Base-by-base conservation (phyloP, 140 eudicot genomes). In the Anethum foeniculum region DNA sequence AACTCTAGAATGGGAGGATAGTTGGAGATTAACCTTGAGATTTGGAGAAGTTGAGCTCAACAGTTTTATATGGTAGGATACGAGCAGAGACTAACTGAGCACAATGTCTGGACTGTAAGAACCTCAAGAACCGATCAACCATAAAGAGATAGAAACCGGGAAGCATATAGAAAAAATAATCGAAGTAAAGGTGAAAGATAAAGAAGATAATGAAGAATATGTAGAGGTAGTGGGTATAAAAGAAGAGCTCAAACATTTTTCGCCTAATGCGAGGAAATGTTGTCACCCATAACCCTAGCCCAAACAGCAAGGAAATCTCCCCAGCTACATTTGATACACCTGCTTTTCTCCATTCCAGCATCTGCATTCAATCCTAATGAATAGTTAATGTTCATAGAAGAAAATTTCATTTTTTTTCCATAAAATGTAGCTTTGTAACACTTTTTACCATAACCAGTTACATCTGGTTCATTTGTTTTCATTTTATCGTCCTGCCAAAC, bases 101-200 rank as follows among this genome's bases (percentile, higher is more conserved):
- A 32, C 82, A 79, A 58, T 80, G 80, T 38, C 85, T 72, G 21
- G 92, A 88, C 78, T 88, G 90, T 34, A 88, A 81, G 87, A 86
- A 88, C 68, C 92, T 79, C 41, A 88, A 58, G 86, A 74, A 86
- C 4, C 90, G 92, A 62, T 88, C 88, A 38, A 88, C 81, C 60
- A 88, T 6, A 64, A 88, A 88, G 78, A 88, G 92, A 25, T 81
- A 88, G 65, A 88, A 86, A 9, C 92, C 90, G 16, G 90, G 90
- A 19, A 88, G 87, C 90, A 86, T 86, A 73, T 84, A 81, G 85
- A 79, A 86, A 28, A 83, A 77, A 75, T 81, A 86, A 27, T 80
- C 79, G 56, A 82, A 77, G 36, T 85, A 85, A 10, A 77, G 79
- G 54, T 88, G 90, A 49, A 88, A 71, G n/a, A 88, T 34, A 87